Evolutionary conservation across 768 basidiomycete species (phyloP).

Genomic region (Leccinum longicurvipes): DNA sequence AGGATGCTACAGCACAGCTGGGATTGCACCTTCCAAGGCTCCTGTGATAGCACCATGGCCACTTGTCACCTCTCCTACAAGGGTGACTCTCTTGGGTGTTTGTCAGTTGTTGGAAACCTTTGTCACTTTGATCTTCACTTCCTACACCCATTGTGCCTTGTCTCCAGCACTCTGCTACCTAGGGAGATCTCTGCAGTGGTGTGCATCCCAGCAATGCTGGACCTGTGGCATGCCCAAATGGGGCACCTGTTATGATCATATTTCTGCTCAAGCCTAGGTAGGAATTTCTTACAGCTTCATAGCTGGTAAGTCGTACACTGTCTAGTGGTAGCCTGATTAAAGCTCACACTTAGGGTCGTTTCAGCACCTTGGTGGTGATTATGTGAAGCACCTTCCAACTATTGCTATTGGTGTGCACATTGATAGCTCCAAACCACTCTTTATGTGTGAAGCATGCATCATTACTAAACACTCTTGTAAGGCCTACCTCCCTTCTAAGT

Average conservation of each 20-base stretch:
- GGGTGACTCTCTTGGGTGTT: background rate
- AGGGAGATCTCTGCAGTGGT: background rate
- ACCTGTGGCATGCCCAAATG: background rate
- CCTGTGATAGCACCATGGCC: fast-evolving
- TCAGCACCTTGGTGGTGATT: background rate
- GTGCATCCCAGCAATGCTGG: background rate
- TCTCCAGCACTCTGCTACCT: background rate
- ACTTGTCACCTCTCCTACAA: background rate
- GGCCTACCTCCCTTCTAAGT: background rate
- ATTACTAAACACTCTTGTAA: slow-evolving; percentile 1
- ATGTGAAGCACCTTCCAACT: background rate
- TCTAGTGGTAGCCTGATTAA: too few relatives aligned
- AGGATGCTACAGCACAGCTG: background rate
- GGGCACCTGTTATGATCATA: too few relatives aligned
- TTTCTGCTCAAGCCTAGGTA: too few relatives aligned
- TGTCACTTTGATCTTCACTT: background rate
- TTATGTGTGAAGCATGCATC: background rate
- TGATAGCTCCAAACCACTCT: background rate
- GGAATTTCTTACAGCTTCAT: too few relatives aligned
- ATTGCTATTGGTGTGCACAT: background rate
- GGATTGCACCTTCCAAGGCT: background rate
- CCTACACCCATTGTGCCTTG: fast-evolving
- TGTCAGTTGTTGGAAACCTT: background rate
- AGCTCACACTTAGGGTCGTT: too few relatives aligned
- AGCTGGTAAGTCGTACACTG: too few relatives aligned